phyloP scores from a whole-genome alignment of 306 rosid genomes.

The Mimosa pudica region DNA sequence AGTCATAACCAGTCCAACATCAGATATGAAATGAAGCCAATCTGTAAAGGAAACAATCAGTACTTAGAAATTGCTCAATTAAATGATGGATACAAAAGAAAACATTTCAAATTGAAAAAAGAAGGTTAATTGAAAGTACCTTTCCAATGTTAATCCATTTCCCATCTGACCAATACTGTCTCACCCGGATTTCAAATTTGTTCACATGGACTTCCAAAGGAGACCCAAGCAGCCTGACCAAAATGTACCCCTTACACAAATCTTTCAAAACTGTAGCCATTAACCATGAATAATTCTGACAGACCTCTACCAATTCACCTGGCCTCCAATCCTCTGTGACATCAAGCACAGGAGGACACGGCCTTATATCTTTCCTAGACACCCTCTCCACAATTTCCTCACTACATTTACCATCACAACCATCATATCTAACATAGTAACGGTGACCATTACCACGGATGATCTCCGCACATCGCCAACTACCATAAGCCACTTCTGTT shows the following conservation, averaged over 20 bases:
- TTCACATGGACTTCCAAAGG: conserved; percentile 66
- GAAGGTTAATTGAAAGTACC: conserved; percentile 45
- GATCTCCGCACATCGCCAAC: conserved; percentile 86
- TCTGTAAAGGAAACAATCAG: conserved; percentile 14
- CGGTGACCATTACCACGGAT: conserved; percentile 69
- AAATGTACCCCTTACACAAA: conserved; percentile 54
- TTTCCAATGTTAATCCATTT: conserved; percentile 79
- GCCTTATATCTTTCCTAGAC: conserved; percentile 69
- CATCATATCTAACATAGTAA: conserved; percentile 73
- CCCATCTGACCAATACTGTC: conserved; percentile 83
- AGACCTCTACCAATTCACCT: conserved; percentile 85
- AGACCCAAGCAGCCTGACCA: conserved; percentile 85
- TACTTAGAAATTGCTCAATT: conserved; percentile 28
- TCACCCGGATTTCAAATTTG: conserved; percentile 67
- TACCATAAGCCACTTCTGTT: conserved; percentile 78
- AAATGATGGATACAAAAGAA: conserved; percentile 9
- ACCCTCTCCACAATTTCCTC: conserved; percentile 59
- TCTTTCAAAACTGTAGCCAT: conserved; percentile 80
- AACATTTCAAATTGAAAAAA: conserved; percentile 19
- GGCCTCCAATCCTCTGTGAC: conserved; percentile 58
- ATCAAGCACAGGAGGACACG: conserved; percentile 70
- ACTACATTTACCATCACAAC: conserved; percentile 41
- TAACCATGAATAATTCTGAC: conserved; percentile 75
- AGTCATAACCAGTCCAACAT: conserved; percentile 31
- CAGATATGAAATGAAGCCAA: conserved; percentile 15